Base-by-base conservation (phyloP, 2,329 filamentous ascomycete genomes). In the Ilyonectria mors-panacis region DNA sequence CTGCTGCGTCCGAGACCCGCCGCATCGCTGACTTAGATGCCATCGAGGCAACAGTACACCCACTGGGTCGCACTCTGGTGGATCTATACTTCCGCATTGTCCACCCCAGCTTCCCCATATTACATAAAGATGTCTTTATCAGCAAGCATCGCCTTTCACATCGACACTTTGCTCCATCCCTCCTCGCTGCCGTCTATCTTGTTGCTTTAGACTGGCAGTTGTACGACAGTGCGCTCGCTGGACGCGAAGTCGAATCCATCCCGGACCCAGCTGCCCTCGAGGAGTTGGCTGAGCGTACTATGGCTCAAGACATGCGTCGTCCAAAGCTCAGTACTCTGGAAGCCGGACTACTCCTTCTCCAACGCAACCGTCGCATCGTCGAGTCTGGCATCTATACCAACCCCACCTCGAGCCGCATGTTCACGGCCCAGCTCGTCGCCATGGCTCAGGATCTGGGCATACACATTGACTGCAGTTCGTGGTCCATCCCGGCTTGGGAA, bases 21-120 rank as follows among this genome's bases (percentile, higher is more conserved):
- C 76, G 80, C 2, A 78, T 81, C 19, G 77, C 78, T 9, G 80
- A 82, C 37, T 70, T 81, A 15, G 83, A 85, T 71, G 85, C 86
- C 33, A 86, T 93, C 63, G 90, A 92, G 76, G 84, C 85, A 30
- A 83, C 89, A 44, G 88, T 93, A 5, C 85, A 86, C 26, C 88
- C 90, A 4, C 86, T 92, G 70, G 91, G 91, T 19, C 85, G 85
- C 55, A 86, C 86, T 9, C 80, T 93, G 51, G 85, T 93, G 70
- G 88, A 91, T 70, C 83, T 93, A 21, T 93, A 92, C 81, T 93
- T 93, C 76, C 82, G 87, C 28, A 86, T 89, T 44, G 84, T 90
- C 9, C 88, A 90, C 70, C 88, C 88, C 0, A 85, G 83, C 63
- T 89, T 87, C 70, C 88, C 88, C 1, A 85, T 90, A 53, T 76